These are phyloP conservation scores for Phytophthora kernoviae DNA, from an alignment of 352 stramenopile genomes.

Conservation along the genomic window DNA sequence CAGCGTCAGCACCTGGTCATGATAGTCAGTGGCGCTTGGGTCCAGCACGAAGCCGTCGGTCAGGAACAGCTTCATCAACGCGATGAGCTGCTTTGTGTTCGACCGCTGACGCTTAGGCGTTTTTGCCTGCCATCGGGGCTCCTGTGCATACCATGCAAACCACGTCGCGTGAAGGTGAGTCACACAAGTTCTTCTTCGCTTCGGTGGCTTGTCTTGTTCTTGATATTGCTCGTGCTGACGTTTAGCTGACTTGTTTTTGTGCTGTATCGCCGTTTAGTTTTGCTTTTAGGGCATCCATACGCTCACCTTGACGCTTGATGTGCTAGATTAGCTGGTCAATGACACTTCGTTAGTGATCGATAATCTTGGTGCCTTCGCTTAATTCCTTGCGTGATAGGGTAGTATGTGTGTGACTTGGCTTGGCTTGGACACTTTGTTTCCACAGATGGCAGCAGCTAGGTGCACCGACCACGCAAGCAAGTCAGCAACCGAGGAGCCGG, in stretches of 20 bases:
- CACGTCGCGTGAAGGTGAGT: conserved; percentile 10
- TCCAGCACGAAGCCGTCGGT: conserved; percentile 6
- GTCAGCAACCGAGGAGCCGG: neutral
- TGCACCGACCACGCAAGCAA: neutral
- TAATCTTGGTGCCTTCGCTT: neutral
- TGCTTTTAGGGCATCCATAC: neutral
- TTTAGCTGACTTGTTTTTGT: conserved; percentile 1
- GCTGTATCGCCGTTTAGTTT: neutral
- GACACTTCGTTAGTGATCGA: conserved; percentile 6
- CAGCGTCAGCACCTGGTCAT: conserved; percentile 5
- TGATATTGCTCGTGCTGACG: conserved; percentile 7
- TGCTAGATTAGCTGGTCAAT: conserved; percentile 16
- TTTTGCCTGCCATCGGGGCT: conserved; percentile 1
- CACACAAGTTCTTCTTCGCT: neutral
- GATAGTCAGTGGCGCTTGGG: neutral
- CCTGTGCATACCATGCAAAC: conserved; percentile 15
- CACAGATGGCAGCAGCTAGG: neutral
- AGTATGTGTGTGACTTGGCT: no score
- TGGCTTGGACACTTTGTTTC: no score
- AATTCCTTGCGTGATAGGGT: neutral
- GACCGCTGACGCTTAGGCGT: conserved; percentile 13
- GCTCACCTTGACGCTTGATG: conserved; percentile 10
- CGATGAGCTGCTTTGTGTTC: conserved; percentile 13
- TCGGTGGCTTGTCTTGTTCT: conserved; percentile 11
- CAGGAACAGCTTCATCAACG: conserved; percentile 30